A percentile compares a stretch with the other conserved stretches of the same genome.
Conservation (phyloP, 2,329 filamentous ascomycete genomes). For the Colletotrichum filicis region DNA sequence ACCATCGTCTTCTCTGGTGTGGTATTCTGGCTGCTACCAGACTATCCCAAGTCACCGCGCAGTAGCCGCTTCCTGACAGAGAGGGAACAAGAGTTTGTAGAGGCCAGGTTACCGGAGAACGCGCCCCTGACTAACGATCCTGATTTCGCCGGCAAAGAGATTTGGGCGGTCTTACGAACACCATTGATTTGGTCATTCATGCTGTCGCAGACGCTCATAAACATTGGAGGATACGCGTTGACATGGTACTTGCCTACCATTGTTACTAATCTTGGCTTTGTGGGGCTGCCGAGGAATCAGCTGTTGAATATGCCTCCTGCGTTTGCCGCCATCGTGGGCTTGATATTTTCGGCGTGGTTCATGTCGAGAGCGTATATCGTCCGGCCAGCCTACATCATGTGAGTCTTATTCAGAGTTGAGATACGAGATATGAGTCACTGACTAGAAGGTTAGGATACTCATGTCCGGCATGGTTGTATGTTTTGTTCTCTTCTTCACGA, state of each 20-base stretch:
- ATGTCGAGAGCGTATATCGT: slow-evolving; percentile 49
- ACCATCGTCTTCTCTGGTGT: slow-evolving; percentile 44
- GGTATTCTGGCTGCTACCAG: slow-evolving; percentile 48
- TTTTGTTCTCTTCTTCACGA: slow-evolving; percentile 55
- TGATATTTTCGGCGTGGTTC: slow-evolving; percentile 53
- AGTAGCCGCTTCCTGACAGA: slow-evolving; percentile 49
- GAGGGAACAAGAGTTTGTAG: slow-evolving; percentile 52
- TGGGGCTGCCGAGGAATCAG: slow-evolving; percentile 53
- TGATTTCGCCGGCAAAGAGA: slow-evolving; percentile 47
- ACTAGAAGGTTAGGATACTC: slow-evolving; percentile 41
- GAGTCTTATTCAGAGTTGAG: not conserved
- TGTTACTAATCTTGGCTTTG: slow-evolving; percentile 54
- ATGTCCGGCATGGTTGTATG: slow-evolving; percentile 52
- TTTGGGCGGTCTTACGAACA: slow-evolving; percentile 44
- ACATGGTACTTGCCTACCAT: slow-evolving; percentile 55
- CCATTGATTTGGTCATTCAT: slow-evolving; percentile 40
- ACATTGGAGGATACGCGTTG: slow-evolving; percentile 53
- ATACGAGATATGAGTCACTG: not conserved
- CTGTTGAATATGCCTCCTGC: slow-evolving; percentile 58
- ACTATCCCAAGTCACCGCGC: slow-evolving; percentile 54
- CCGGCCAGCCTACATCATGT: slow-evolving; percentile 52
- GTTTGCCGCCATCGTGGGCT: slow-evolving; percentile 49
- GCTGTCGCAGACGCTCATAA: slow-evolving; percentile 45
- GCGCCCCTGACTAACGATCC: slow-evolving; percentile 50
- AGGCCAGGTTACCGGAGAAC: slow-evolving; percentile 49